Percentiles rank a stretch among this genome's conserved stretches.
phyloP scores from a whole-genome alignment of 116 monocot genomes.

The Zostera marina region DNA sequence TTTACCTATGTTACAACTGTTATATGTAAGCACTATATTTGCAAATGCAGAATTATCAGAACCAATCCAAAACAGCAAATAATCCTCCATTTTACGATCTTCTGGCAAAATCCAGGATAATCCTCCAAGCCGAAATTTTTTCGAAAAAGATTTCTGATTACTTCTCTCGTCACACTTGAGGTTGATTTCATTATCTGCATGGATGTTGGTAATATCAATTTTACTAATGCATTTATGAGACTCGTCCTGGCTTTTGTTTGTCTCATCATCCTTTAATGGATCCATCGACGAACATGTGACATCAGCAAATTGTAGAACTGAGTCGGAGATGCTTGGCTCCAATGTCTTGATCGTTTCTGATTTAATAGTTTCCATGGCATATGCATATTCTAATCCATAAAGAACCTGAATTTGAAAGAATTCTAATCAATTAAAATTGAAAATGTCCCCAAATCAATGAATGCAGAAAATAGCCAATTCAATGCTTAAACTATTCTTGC shows the following conservation, averaged over 20 bases:
- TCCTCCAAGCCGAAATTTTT: constrained; percentile 51
- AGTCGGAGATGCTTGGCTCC: constrained; percentile 4
- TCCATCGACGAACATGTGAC: constrained; percentile 32
- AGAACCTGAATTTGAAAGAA: constrained; percentile 41
- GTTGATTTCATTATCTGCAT: constrained; percentile 9
- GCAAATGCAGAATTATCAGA: constrained; percentile 73
- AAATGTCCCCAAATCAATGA: not conserved
- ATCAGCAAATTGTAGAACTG: constrained; percentile 43
- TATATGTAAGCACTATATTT: constrained; percentile 84
- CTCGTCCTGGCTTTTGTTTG: constrained; percentile 10
- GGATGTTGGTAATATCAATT: constrained; percentile 8
- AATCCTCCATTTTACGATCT: constrained; percentile 56
- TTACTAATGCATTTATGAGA: not conserved
- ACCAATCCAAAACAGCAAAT: constrained; percentile 75
- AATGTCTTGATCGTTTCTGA: constrained; percentile 5
- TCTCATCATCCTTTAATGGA: constrained; percentile 23
- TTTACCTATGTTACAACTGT: constrained; percentile 60
- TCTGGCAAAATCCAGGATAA: constrained; percentile 48
- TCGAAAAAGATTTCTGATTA: constrained; percentile 4
- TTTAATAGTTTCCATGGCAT: constrained; percentile 57
- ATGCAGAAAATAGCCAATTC: not conserved
- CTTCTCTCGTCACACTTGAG: constrained; percentile 6
- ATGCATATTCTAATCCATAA: constrained; percentile 89
- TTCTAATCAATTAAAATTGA: not conserved
- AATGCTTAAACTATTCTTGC: not conserved